These are phyloP conservation scores for Xylaria venustula DNA, from an alignment of 495 filamentous ascomycete genomes.

Conservation along the genomic window DNA sequence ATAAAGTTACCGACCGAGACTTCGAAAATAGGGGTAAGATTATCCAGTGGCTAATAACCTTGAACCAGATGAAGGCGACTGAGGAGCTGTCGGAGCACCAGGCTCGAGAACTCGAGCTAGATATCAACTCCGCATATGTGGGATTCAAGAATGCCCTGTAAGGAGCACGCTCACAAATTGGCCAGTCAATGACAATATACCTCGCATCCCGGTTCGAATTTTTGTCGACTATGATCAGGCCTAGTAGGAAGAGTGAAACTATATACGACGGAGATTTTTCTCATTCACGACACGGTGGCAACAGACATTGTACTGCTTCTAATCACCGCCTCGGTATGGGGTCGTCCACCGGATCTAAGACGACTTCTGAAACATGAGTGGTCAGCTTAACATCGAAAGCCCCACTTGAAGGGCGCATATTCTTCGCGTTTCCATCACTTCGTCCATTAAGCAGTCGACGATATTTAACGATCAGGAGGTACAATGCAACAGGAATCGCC, in stretches of 20 bases:
- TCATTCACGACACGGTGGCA: not conserved
- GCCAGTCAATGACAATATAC: not conserved
- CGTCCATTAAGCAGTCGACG: not conserved
- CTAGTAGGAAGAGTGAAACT: not conserved
- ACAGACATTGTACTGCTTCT: not conserved
- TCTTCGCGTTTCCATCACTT: conserved; percentile 13
- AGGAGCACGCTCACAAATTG: not conserved
- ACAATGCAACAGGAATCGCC: not conserved
- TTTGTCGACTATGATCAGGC: not conserved
- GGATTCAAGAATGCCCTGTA: conserved; percentile 70
- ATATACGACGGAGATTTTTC: not conserved
- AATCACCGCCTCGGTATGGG: not conserved
- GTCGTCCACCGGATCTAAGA: not conserved
- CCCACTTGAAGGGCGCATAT: conserved; percentile 15
- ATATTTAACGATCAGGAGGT: not conserved
- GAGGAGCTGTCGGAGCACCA: conserved; percentile 88
- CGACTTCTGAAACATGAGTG: conserved; percentile 4
- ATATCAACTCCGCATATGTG: conserved; percentile 87
- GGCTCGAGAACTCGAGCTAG: conserved; percentile 79
- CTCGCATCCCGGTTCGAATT: not conserved
- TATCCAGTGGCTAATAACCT: conserved; percentile 92
- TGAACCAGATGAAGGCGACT: conserved; percentile 96
- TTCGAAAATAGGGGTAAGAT: conserved; percentile 96
- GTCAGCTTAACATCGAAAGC: not conserved
- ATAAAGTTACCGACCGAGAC: conserved; percentile 89